A percentile compares a stretch with the other conserved stretches of the same genome.
Conservation (phyloP, 345 rosid species). For the Ceriops decandra region DNA sequence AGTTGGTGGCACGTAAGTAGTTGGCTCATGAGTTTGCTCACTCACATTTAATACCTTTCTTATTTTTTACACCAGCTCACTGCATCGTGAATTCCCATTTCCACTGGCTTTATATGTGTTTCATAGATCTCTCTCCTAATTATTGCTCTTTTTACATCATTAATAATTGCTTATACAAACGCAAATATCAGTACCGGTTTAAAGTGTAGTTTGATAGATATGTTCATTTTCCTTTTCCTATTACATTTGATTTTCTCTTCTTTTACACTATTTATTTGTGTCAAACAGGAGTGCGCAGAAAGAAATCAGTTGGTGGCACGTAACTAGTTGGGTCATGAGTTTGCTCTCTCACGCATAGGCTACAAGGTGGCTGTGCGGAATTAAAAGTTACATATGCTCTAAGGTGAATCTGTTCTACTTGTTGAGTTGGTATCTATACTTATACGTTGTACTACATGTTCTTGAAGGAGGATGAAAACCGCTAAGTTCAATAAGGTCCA, state of each 20-base stretch:
- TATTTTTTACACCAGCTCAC: no score
- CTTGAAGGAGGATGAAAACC: neutral
- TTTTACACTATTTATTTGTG: constrained; percentile 1
- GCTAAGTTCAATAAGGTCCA: neutral
- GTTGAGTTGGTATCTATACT: neutral
- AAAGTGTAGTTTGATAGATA: neutral
- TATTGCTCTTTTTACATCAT: no score
- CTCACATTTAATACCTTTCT: no score
- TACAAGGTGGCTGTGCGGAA: neutral
- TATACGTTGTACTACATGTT: neutral
- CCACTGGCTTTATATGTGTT: no score
- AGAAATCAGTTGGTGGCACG: constrained; percentile 16
- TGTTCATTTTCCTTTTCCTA: neutral
- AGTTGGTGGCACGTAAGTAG: constrained; percentile 8
- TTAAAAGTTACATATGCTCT: neutral
- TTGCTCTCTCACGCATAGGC: neutral
- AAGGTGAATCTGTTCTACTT: neutral
- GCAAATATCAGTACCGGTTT: neutral
- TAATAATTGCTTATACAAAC: no score
- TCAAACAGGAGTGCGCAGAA: constrained; percentile 30
- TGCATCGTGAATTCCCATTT: no score
- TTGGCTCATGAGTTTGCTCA: neutral
- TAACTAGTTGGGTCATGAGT: constrained; percentile 4
- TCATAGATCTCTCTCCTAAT: no score
- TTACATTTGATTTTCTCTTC: neutral